Evolutionary conservation across 164 flowering plant species (phyloP), one percentile per base, ranked within the genome.

Genomic region (Buxus sempervirens): DNA sequence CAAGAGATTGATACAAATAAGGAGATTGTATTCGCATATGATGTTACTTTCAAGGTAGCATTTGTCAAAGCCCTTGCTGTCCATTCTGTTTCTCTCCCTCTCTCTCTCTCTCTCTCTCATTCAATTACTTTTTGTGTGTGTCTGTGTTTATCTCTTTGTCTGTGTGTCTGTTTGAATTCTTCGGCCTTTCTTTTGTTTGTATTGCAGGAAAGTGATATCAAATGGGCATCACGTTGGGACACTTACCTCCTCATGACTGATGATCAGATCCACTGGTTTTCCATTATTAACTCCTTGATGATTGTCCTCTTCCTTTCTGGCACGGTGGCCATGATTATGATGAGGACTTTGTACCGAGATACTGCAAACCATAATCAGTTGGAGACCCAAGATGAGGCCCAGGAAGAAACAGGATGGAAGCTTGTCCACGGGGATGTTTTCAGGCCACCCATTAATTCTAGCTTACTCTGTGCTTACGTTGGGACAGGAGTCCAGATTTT

Each of bases 151-250:
- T n/a, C n/a, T n/a, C n/a, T n/a, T n/a, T n/a, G n/a, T n/a, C n/a
- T n/a, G n/a, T n/a, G n/a, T n/a, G n/a, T n/a, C n/a, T n/a, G n/a
- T n/a, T n/a, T 7, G 21, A 25, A 45, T 24, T 58, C 0, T 26
- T 55, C 18, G 4, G 49, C 10, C 58, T 54, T 48, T 55, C 4
- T 26, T 16, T 38, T 21, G 13, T 25, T 64, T 41, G 8, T 13
- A 38, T 65, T 65, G 45, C 72, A 82, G 89, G 62, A 65, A 9
- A 86, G 90, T 77, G 84, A 84, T 0, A 67, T 78, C 64, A 82
- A 81, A 72, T 82, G 86, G 86, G 86, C 86, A 62, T 80, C 86
- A 62, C 83, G 83, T n/a, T n/a, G n/a, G n/a, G n/a, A n/a, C n/a
- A n/a, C n/a, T n/a, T n/a, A n/a, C n/a, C n/a, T n/a, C n/a, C 79